Evolutionary conservation across 2,329 filamentous ascomycete species (phyloP), one percentile per base, ranked within the genome.

Genomic region (Cadophora sp.): DNA sequence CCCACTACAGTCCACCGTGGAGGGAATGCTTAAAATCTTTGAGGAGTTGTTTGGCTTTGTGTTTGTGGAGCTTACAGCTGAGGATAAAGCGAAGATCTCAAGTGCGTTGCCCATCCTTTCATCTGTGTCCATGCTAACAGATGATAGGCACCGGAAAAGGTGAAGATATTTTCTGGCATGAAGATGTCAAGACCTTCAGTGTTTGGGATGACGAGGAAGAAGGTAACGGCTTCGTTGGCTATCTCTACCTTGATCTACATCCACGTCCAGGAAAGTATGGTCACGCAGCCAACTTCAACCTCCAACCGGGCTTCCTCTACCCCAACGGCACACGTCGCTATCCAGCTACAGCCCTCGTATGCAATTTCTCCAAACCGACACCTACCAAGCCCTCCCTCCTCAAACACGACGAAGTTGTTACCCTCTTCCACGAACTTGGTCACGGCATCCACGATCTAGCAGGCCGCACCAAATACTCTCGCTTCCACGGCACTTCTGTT

Each of bases 281-380:
- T 19, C 92, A 95, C 76, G 92, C 92, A 6, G 92, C 92, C 75
- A 95, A 95, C 83, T 95, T 96, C 82, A 92, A 90, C 79, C 80
- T 96, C 1, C 89, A 93, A 79, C 91, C 92, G 0, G 91, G 91
- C 27, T 93, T 87, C 80, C 81, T 89, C 66, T 83, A 85, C 67
- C 82, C 86, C 63, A 87, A 93, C 69, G 92, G 91, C 70, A 89
- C 87, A 43, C 86, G 91, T 65, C 85, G 89, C 66, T 94, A 94
- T 78, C 92, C 92, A 6, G 90, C 90, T 0, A 95, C 92, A 0
- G 91, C 92, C 1, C 83, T 95, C 12, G 92, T 95, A 12, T 95
- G 92, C 85, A 95, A 95, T 81, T 95, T 95, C 79, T 92, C 89
- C 77, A 94, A 94, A 80, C 91, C 92, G 1, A 92, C 91, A 0